Evolutionary conservation across 805 yeast species (phyloP), one percentile per base, ranked within the genome.

Genomic region (Cyberlindnera veronae): DNA sequence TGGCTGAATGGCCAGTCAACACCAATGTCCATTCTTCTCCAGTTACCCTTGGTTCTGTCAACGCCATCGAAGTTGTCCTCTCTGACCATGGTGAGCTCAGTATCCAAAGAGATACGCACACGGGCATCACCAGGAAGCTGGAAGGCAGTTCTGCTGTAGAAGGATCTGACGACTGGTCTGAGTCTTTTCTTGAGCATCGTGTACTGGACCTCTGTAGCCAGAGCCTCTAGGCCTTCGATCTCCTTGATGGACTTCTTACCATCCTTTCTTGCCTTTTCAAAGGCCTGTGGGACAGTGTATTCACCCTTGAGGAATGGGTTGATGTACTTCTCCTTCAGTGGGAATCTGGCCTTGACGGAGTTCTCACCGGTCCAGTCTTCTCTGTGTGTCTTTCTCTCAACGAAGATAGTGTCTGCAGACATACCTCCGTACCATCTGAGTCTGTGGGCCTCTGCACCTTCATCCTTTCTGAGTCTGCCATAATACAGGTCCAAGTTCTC

Each of bases 331-430:
- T 93, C 99, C 63, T 90, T 93, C 51, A 93, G 67, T 16, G 91
- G 81, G 66, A 93, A 93, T 62, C 99, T 77, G 5, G 98, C 98
- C 67, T 93, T 93, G 50, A 93, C 99, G n/a, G 96, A 87, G 66
- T 91, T 91, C 64, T 93, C 99, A 54, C 99, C 99, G 3, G 99
- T 93, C 99, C 99, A 91, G 69, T 93, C 99, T 65, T 93, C 99
- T 64, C 99, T 78, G 61, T 93, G 99, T 6, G 99, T 93, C 64
- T 93, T 93, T 64, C 99, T 79, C 67, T 93, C 99, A 34, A 91
- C 95, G 49, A 93, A 93, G 41, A 91, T 86, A 30, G 85, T 86
- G 53, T 91, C 96, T 2, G 90, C 75, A 39, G 76, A 73, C 99
- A 93, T 93, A 41, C 96, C 96, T 60, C 99, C 99, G 62, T 93